Evolutionary conservation across 2,329 filamentous ascomycete genomes (phyloP), one percentile per base, ranked within the genome.

Genomic region (Dactylellina parvicollis): DNA sequence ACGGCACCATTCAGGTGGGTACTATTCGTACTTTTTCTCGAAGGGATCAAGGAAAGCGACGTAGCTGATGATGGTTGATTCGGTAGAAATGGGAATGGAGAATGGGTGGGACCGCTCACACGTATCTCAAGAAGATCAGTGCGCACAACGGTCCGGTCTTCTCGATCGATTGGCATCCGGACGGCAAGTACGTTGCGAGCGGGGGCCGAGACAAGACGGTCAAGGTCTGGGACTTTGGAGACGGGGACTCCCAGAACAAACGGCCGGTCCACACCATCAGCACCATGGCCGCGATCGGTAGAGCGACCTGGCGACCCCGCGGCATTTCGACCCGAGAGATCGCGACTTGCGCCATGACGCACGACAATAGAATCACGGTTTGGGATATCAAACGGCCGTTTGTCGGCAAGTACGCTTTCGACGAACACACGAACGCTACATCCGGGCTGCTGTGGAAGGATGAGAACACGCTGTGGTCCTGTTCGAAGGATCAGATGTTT

Each of bases 381-480:
- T 90, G 88, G 87, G 88, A 90, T 77, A 80, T 90, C n/a, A 88
- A 87, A 4, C 83, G 88, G 30, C 87, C 88, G 0, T 86, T 87
- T 1, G 84, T 90, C 82, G 87, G 88, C 0, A 89, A 88, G 77
- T 88, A 89, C 75, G 86, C 88, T 76, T 84, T 90, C 49, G 85
- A 88, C 69, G 81, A 85, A 38, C 89, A 89, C 75, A 84, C 86
- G 20, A 82, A 78, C 26, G 84, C 87, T 1, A 88, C 88, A 0
- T 84, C 83, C 7, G 84, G 84, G 1, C 78, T 90, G 14, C 79
- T 88, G 4, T 90, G 88, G 88, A 86, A 86, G 64, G 84, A 88
- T 74, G 85, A 87, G 72, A 87, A 89, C 75, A 83, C 89, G 47
- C 80, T 90, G 0, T 90, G 88, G 88, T 88, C 87, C 0, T 88